A percentile compares a stretch with the other conserved stretches of the same genome.
These are phyloP conservation scores for Tieghemostelium lacteum DNA, from an alignment of 78 protist species.

Conservation along the genomic window DNA sequence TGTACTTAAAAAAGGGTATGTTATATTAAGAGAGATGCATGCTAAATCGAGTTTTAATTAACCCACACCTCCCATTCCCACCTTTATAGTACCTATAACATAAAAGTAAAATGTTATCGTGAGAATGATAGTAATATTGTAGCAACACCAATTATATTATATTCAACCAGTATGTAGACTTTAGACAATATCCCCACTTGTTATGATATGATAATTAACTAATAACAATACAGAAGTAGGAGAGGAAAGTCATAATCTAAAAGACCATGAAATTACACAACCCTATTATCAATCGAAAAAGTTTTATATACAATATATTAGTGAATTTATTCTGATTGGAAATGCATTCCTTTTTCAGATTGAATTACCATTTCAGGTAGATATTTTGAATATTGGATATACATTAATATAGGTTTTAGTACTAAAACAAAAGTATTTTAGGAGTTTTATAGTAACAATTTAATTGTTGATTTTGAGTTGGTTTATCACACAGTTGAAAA, in stretches of 20 bases:
- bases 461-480: constrained; percentile 53
- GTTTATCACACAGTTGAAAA: constrained; percentile 44
- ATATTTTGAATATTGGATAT: not conserved
- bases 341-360: constrained; percentile 34
- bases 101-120: constrained; percentile 33
- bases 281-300: constrained; percentile 44
- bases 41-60: too few species aligned
- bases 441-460: constrained; percentile 14
- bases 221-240: not conserved
- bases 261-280: constrained; percentile 15
- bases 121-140: constrained; percentile 29
- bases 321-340: constrained; percentile 30
- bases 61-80: too few species aligned
- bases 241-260: constrained; percentile 42
- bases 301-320: constrained; percentile 50
- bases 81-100: constrained; percentile 15
- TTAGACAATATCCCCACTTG: not conserved
- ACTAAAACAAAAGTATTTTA: not conserved
- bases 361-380: constrained; percentile 43
- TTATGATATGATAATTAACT: not conserved
- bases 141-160: constrained; percentile 47
- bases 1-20: constrained; percentile 61
- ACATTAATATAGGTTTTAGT: not conserved
- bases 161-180: not conserved
- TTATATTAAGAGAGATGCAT: not conserved